Evolutionary conservation across 441 rosid species (phyloP).

Genomic region (Breynia disticha): DNA sequence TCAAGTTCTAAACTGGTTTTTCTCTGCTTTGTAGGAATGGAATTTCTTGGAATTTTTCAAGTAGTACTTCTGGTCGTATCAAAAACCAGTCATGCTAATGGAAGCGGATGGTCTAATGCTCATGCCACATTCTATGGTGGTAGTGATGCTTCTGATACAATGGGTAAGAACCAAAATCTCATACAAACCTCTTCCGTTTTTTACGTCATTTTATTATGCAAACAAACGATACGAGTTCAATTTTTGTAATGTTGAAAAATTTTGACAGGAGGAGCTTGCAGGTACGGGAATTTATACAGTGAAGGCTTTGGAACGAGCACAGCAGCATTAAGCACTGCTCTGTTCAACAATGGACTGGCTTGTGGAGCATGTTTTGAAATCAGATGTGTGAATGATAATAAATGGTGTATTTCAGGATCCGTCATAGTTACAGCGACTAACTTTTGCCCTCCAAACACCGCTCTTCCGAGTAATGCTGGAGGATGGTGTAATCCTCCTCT

Average conservation of each 20-base stretch:
- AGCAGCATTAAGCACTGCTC: conserved; percentile 61
- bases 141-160: conserved; percentile 56
- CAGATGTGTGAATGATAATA: conserved; percentile 44
- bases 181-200: too few relatives aligned
- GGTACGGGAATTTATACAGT: conserved; percentile 58
- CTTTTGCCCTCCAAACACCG: conserved; percentile 44
- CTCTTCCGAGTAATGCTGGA: conserved; percentile 29
- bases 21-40: conserved; percentile 25
- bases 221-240: too few relatives aligned
- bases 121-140: conserved; percentile 69
- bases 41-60: conserved; percentile 19
- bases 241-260: too few relatives aligned
- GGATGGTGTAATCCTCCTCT: conserved; percentile 50
- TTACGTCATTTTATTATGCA: background rate
- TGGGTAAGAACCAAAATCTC: conserved; percentile 37
- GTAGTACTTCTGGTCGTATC: conserved; percentile 25
- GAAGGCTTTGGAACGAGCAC: conserved; percentile 66
- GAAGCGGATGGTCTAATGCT: conserved; percentile 41
- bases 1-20: background rate
- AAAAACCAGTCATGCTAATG: conserved; percentile 25
- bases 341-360: conserved; percentile 50
- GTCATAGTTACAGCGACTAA: conserved; percentile 41
- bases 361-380: conserved; percentile 74
- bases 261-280: conserved; percentile 59
- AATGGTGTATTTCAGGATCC: conserved; percentile 61